These are phyloP conservation scores for Volvox reticuliferus DNA, from an alignment of 139 green algal species.

Conservation along the genomic window DNA sequence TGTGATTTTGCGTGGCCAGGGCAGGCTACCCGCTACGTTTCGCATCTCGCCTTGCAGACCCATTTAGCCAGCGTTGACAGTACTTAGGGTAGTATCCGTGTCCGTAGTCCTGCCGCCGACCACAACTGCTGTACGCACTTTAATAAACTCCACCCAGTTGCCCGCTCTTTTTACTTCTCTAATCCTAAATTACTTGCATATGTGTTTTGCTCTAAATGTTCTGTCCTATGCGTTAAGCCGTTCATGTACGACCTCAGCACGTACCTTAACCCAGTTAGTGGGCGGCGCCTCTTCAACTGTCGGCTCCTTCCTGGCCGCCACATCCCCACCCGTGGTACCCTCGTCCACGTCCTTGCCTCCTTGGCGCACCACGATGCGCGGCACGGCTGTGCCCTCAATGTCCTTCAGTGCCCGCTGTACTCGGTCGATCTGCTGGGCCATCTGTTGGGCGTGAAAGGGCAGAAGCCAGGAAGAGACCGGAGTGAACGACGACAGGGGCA, in stretches of 20 bases:
- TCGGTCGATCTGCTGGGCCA: conserved; percentile 41
- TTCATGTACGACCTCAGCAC: not conserved
- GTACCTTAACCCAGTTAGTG: conserved; percentile 37
- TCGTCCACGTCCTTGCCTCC: conserved; percentile 22
- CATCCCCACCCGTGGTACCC: not conserved
- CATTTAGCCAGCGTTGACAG: no score
- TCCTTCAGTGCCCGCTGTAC: conserved; percentile 24
- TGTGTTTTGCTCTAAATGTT: no score
- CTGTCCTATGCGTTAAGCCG: no score
- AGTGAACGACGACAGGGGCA: not conserved
- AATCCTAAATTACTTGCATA: no score
- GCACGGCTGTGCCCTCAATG: not conserved
- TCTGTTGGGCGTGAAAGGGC: not conserved
- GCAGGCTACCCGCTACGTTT: no score
- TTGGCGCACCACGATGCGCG: conserved; percentile 29
- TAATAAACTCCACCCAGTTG: no score
- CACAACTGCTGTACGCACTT: no score
- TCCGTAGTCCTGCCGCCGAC: no score
- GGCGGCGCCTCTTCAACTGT: not conserved
- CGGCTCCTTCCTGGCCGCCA: not conserved
- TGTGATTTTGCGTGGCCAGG: no score
- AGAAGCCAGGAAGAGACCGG: not conserved
- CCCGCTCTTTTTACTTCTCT: no score
- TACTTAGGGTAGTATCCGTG: no score
- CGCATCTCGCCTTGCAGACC: no score